Conservation (phyloP, 2,329 filamentous ascomycete genomes). For the Blastomyces parvus region DNA sequence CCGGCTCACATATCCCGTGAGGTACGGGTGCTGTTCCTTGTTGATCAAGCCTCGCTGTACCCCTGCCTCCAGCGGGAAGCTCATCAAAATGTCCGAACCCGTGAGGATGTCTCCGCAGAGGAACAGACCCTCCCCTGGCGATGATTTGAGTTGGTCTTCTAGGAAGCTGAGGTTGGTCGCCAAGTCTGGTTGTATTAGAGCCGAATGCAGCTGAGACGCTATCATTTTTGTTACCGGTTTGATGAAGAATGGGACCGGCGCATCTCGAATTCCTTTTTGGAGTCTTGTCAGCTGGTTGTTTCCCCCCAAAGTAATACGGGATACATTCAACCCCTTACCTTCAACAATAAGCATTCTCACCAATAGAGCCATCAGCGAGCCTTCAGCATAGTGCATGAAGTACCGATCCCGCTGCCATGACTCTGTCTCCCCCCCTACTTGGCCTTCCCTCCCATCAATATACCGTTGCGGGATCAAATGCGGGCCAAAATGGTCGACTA, state of each 20-base stretch:
- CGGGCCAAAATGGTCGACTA: slow-evolving; percentile 57
- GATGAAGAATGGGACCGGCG: slow-evolving; percentile 59
- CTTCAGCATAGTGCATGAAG: slow-evolving; percentile 76
- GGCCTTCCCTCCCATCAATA: slow-evolving; percentile 44
- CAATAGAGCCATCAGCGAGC: slow-evolving; percentile 66
- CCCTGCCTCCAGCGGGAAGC: slow-evolving; percentile 37
- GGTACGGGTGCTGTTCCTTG: slow-evolving; percentile 29
- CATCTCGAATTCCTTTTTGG: slow-evolving; percentile 38
- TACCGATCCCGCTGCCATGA: slow-evolving; percentile 55
- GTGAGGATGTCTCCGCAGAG: slow-evolving; percentile 38
- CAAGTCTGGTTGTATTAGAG: slow-evolving; percentile 34
- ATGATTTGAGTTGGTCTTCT: slow-evolving; percentile 36
- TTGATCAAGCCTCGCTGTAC: slow-evolving; percentile 25
- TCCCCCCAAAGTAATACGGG: background rate
- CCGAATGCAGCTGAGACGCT: slow-evolving; percentile 35
- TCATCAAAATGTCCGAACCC: slow-evolving; percentile 41
- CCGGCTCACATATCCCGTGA: slow-evolving; percentile 22
- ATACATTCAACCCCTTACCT: slow-evolving; percentile 32
- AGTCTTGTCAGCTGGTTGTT: background rate
- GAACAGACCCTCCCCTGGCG: slow-evolving; percentile 31
- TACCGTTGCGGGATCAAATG: slow-evolving; percentile 46
- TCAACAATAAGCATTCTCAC: slow-evolving; percentile 55
- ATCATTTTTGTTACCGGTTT: slow-evolving; percentile 53
- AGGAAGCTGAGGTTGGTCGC: slow-evolving; percentile 37
- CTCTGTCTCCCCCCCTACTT: slow-evolving; percentile 50